Evolutionary conservation across 78 protist genomes (phyloP), one percentile per base, ranked within the genome.

Genomic region (Goniomonas avonlea): DNA sequence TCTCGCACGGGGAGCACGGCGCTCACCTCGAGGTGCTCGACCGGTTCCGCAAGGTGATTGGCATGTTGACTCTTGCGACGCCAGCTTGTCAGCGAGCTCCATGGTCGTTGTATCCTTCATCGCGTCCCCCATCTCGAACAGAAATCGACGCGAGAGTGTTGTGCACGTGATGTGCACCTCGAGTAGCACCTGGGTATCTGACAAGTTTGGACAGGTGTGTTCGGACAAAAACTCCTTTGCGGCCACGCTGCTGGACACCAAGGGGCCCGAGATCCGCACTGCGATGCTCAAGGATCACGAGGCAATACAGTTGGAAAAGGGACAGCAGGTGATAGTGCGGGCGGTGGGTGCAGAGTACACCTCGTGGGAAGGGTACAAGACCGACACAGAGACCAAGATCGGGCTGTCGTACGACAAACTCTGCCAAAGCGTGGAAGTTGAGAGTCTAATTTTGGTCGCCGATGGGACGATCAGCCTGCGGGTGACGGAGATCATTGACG

Each of bases 211-310:
- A n/a, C n/a, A n/a, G n/a, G n/a, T 47, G 77, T 7, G 7, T 29
- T 9, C 1, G 63, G 5, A 18, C 60, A 70, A 70, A 60, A 40
- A 40, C 23, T 18, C 29, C 77, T 11, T 7, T 8, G 73, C 35
- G 9, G 86, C 87, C 38, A 48, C 66, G 47, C 70, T 82, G 32
- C 79, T 79, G 7, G 91, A 87, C 85, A 87, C 87, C 73, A 82
- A 87, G 73, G 91, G 87, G 5, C 91, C 91, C 1, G 87, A 87
- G 80, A 83, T 87, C 80, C 84, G 91, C 45, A 86, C 86, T 2
- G 90, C 83, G 41, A 13, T 66, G 31, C 35, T 78, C 27, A 47
- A 40, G 35, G 82, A 61, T 41, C 61, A 53, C 59, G 17, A 35
- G 80, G 17, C 43, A 32, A 37, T 73, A 35, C 23, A 27, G 23